These are phyloP conservation scores for Plasmodium berghei DNA, from an alignment of 169 alveolate genomes.

Conservation along the genomic window DNA sequence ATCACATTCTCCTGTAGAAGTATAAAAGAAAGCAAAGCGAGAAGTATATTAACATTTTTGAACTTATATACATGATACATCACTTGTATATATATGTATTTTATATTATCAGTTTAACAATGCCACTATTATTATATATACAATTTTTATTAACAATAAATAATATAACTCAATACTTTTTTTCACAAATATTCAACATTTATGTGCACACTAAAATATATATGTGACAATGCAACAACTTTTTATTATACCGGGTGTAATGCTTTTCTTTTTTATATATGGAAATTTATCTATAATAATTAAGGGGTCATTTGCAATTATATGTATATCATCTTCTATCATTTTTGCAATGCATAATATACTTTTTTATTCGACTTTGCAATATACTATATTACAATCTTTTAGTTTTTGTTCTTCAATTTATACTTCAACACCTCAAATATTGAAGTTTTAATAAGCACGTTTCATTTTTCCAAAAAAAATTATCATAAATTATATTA, in stretches of 20 bases:
- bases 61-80: not conserved
- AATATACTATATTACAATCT: not conserved
- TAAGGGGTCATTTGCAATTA: conserved; percentile 52
- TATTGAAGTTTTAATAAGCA: no score
- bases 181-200: not conserved
- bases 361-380: not conserved
- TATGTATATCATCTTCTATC: conserved; percentile 62
- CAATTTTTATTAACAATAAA: not conserved
- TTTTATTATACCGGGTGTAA: conserved; percentile 8
- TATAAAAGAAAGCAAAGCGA: not conserved
- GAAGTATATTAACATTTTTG: not conserved
- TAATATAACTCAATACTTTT: not conserved
- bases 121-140: no score
- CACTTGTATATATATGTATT: no score
- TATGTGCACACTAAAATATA: not conserved
- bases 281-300: conserved; percentile 74
- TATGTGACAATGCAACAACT: not conserved
- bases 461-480: no score
- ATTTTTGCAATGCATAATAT: conserved; percentile 1
- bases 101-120: no score
- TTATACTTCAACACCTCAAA: not conserved
- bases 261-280: conserved; percentile 38
- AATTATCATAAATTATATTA: no score
- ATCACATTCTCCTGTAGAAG: conserved; percentile 3
- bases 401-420: not conserved